Conservation (phyloP, 257 asterid genomes). For the Penstemon eatonii region DNA sequence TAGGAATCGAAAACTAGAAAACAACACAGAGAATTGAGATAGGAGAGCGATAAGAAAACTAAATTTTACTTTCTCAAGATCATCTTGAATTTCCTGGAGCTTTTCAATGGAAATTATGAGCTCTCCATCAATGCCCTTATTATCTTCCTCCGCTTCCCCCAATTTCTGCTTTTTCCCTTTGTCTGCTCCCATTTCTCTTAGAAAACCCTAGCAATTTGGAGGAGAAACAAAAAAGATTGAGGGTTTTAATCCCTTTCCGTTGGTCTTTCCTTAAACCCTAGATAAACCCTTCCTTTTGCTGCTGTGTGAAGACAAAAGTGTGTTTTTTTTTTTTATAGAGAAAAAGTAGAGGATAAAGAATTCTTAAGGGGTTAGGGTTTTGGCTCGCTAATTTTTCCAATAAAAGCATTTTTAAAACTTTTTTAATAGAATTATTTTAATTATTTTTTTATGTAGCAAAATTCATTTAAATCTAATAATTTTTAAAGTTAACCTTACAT, state of each 20-base stretch:
- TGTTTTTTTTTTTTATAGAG: no score
- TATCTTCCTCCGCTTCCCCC: slow-evolving; percentile 49
- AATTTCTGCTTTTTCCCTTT: slow-evolving; percentile 82
- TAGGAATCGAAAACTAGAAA: background rate
- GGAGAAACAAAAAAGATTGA: background rate
- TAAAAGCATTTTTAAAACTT: no score
- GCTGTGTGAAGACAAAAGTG: no score
- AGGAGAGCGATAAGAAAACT: background rate
- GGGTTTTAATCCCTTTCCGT: slow-evolving; percentile 19
- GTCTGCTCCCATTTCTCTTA: slow-evolving; percentile 65
- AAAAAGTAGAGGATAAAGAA: no score
- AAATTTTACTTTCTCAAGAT: slow-evolving; percentile 65
- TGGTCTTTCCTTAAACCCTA: slow-evolving; percentile 48
- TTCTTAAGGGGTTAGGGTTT: no score
- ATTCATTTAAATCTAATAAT: no score
- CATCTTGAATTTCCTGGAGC: slow-evolving; percentile 89
- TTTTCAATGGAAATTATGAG: slow-evolving; percentile 68
- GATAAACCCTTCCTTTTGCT: slow-evolving; percentile 19
- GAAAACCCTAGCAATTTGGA: slow-evolving; percentile 14
- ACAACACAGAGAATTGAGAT: background rate
- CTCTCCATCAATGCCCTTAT: slow-evolving; percentile 52
- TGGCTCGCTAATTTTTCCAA: no score
- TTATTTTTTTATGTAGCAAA: no score
- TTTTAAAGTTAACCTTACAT: no score
- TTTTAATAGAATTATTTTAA: no score